Conservation (phyloP, 768 basidiomycete genomes). For the Russula compacta region DNA sequence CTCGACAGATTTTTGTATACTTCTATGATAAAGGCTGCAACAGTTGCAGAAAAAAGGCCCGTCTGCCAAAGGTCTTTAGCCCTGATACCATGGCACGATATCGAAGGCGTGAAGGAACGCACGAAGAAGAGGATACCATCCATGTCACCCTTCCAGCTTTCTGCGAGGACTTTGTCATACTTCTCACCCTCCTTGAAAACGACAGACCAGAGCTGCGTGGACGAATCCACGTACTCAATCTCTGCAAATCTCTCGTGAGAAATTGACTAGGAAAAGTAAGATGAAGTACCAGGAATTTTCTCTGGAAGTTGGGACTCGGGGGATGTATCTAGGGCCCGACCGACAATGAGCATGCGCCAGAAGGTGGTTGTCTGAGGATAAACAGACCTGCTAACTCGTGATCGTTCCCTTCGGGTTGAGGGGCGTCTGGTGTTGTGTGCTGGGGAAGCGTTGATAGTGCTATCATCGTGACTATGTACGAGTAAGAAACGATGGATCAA, state of each 20-base stretch:
- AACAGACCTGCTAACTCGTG: neutral
- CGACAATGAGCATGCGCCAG: neutral
- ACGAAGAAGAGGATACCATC: conserved; percentile 8
- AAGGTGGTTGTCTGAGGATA: neutral
- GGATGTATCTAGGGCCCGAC: neutral
- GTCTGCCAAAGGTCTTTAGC: neutral
- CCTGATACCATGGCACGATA: neutral
- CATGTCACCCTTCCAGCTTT: conserved; percentile 6
- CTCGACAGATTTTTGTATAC: neutral
- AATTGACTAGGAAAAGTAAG: neutral
- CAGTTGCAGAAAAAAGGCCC: conserved; percentile 4
- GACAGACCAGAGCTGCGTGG: conserved; percentile 9
- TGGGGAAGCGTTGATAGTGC: neutral
- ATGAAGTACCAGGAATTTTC: neutral
- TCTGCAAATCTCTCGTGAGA: neutral
- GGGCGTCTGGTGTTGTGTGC: neutral
- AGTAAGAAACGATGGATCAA: neutral
- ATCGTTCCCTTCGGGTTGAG: neutral
- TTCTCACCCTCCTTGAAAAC: conserved; percentile 7
- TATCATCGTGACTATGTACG: neutral
- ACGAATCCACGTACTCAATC: conserved; percentile 7
- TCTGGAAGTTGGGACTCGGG: neutral
- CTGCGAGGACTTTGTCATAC: conserved; percentile 9
- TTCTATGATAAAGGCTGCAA: neutral
- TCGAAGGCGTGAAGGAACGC: neutral